phyloP scores from a whole-genome alignment of 1,284 basidiomycete genomes.

The Bjerkandera adusta region DNA sequence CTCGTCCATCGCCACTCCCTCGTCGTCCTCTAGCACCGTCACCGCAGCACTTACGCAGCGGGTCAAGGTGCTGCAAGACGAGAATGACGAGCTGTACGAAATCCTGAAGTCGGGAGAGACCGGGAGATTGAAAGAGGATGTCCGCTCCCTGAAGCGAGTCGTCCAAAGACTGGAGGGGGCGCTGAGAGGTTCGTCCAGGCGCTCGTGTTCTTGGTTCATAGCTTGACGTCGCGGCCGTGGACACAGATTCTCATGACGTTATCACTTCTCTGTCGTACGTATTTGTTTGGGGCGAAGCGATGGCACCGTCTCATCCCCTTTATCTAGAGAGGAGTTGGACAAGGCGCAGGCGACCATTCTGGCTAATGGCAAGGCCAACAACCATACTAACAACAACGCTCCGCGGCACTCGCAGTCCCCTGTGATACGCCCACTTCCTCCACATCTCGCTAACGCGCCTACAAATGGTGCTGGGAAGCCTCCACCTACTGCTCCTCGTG shows the following conservation, averaged over 20 bases:
- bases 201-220: conserved; percentile 6
- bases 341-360: conserved; percentile 65
- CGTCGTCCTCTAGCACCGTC: conserved; percentile 53
- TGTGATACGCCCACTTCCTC: conserved; percentile 34
- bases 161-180: conserved; percentile 68
- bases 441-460: conserved; percentile 17
- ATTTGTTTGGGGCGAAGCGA: neutral
- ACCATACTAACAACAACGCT: conserved; percentile 32
- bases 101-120: conserved; percentile 69
- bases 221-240: neutral
- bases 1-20: conserved; percentile 29
- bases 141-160: conserved; percentile 60
- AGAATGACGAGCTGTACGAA: conserved; percentile 68
- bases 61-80: conserved; percentile 68
- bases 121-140: conserved; percentile 76
- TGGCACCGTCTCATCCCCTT: conserved; percentile 15
- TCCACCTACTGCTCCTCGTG: conserved; percentile 73
- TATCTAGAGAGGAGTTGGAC: conserved; percentile 56
- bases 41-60: conserved; percentile 69
- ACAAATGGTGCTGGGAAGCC: conserved; percentile 43
- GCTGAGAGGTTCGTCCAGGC: conserved; percentile 57
- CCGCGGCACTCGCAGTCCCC: conserved; percentile 38
- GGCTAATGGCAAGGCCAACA: conserved; percentile 35
- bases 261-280: conserved; percentile 72
- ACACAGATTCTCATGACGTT: conserved; percentile 68